Percentiles rank a stretch among this genome's conserved stretches.
These are phyloP conservation scores for Podosphaera fusca DNA, from an alignment of 2,329 filamentous ascomycete genomes.

Conservation along the genomic window DNA sequence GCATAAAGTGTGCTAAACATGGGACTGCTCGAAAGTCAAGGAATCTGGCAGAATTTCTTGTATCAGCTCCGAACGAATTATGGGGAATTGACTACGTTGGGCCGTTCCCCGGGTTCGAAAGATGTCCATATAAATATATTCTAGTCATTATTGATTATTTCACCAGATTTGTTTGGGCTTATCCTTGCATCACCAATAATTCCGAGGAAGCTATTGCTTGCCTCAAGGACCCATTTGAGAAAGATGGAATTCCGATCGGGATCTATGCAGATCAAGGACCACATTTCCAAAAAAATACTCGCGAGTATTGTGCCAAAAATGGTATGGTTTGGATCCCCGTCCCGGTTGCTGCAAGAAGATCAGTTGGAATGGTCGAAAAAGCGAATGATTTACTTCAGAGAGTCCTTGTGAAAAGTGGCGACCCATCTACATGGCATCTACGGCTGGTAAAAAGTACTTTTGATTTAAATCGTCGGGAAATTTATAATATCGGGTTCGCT, in stretches of 20 bases:
- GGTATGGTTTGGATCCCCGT: not conserved
- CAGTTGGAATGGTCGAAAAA: not conserved
- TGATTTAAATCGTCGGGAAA: too few relatives aligned
- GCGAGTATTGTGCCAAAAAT: not conserved
- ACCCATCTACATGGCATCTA: too few relatives aligned
- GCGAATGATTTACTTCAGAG: too few relatives aligned
- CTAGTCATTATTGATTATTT: constrained; percentile 1
- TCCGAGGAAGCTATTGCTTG: not conserved
- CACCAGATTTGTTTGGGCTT: not conserved
- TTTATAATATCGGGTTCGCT: too few relatives aligned
- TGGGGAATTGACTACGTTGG: constrained; percentile 1
- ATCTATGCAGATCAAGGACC: not conserved
- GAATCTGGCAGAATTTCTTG: not conserved
- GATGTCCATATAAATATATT: not conserved
- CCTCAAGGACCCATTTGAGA: not conserved
- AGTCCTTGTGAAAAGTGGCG: too few relatives aligned
- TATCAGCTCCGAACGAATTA: not conserved
- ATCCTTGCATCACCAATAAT: not conserved
- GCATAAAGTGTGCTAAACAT: not conserved
- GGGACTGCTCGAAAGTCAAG: not conserved
- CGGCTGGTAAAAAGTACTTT: too few relatives aligned
- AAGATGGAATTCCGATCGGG: not conserved
- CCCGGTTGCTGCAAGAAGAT: not conserved
- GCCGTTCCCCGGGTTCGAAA: not conserved
- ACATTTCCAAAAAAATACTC: not conserved